A percentile compares a stretch with the other conserved stretches of the same genome.
Conservation (phyloP, 2,329 filamentous ascomycete genomes). For the Aureobasidium lini region DNA sequence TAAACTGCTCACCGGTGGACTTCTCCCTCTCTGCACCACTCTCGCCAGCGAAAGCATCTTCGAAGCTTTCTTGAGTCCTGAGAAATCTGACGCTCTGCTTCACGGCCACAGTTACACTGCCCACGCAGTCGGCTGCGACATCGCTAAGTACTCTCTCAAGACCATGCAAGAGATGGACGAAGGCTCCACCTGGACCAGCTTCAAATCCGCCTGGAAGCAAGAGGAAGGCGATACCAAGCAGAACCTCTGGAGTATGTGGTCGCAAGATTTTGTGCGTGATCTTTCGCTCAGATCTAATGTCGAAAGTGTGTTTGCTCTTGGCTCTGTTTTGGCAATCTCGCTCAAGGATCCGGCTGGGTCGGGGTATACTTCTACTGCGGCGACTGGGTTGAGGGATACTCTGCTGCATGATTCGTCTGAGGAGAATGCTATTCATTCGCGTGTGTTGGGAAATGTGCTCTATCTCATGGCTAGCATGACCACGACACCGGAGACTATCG, state of each 20-base stretch:
- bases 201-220: conserved; percentile 42
- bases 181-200: conserved; percentile 50
- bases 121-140: conserved; percentile 71
- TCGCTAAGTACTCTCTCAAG: conserved; percentile 60
- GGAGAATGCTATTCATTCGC: conserved; percentile 46
- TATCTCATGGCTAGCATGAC: conserved; percentile 55
- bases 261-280: conserved; percentile 48
- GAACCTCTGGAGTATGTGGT: conserved; percentile 65
- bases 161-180: conserved; percentile 54
- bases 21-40: conserved; percentile 70
- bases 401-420: conserved; percentile 32
- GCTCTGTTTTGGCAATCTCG: conserved; percentile 64
- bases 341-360: conserved; percentile 43
- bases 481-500: conserved; percentile 36
- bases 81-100: conserved; percentile 71
- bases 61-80: conserved; percentile 58
- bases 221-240: neutral
- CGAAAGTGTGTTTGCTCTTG: conserved; percentile 62
- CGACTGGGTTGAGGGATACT: conserved; percentile 44
- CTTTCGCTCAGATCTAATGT: conserved; percentile 53
- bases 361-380: conserved; percentile 50
- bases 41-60: conserved; percentile 69
- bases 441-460: conserved; percentile 54
- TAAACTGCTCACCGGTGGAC: conserved; percentile 73
- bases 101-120: conserved; percentile 87